Conservation (phyloP, 2,329 filamentous ascomycete species). For the Penicillium sp. region DNA sequence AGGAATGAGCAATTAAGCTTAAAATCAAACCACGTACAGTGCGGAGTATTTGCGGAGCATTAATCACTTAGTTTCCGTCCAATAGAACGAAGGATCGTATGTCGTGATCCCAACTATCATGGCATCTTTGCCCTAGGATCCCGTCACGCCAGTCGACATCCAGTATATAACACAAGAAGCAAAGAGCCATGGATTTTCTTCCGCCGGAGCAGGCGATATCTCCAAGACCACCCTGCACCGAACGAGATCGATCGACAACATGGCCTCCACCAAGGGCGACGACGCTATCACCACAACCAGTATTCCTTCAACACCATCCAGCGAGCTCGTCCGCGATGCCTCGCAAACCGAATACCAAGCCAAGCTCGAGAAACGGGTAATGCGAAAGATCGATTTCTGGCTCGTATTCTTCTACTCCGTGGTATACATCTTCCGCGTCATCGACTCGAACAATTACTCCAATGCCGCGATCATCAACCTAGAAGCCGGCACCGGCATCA, state of each 20-base stretch:
- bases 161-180: not conserved
- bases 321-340: not conserved
- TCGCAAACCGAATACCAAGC: conserved; percentile 1
- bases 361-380: conserved; percentile 29
- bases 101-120: conserved; percentile 28
- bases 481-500: conserved; percentile 41
- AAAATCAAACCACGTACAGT: not conserved
- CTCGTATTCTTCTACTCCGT: conserved; percentile 33
- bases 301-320: conserved; percentile 4
- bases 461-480: conserved; percentile 45
- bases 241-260: not conserved
- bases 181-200: not conserved
- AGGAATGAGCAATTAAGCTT: not conserved
- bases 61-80: not conserved
- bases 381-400: conserved; percentile 37
- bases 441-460: conserved; percentile 41
- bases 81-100: conserved; percentile 4
- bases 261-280: conserved; percentile 6
- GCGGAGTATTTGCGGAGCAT: not conserved
- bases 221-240: not conserved
- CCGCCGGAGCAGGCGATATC: not conserved
- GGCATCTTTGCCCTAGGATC: conserved; percentile 12
- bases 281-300: conserved; percentile 5
- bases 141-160: not conserved
- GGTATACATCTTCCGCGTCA: conserved; percentile 42